Evolutionary conservation across 1,139 yeast genomes (phyloP).

Genomic region (Taphrina populina): DNA sequence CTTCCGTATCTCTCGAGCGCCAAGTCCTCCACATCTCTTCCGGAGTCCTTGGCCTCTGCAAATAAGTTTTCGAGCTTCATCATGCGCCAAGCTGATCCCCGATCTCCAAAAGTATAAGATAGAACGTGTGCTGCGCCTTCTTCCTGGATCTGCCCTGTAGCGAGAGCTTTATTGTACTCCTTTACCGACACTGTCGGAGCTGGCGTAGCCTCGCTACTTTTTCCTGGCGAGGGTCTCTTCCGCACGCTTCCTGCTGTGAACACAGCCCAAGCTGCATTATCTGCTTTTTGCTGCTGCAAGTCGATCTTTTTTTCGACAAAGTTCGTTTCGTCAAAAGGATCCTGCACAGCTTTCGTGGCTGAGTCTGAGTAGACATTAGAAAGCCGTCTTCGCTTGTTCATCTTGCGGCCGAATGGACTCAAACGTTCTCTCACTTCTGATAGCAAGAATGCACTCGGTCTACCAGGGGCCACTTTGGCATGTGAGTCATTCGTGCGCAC

Average conservation of each 20-base stretch:
- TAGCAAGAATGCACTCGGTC: too few relatives aligned
- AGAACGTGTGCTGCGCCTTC: not conserved
- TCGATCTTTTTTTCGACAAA: conserved; percentile 20
- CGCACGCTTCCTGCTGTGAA: conserved; percentile 4
- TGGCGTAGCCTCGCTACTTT: not conserved
- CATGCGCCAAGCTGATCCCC: conserved; percentile 47
- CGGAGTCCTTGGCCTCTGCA: conserved; percentile 38
- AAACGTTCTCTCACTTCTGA: too few relatives aligned
- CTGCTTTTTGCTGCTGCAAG: not conserved
- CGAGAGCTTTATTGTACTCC: not conserved
- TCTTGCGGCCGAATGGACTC: not conserved
- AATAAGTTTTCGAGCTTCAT: conserved; percentile 42
- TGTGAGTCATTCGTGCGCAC: too few relatives aligned
- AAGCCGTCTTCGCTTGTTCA: not conserved
- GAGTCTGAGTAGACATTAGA: not conserved
- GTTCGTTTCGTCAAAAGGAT: conserved; percentile 27
- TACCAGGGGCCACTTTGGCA: too few relatives aligned
- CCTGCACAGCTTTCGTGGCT: too few relatives aligned
- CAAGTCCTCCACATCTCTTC: conserved; percentile 40
- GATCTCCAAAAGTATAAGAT: conserved; percentile 43
- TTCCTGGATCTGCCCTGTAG: not conserved
- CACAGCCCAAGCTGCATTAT: conserved; percentile 9
- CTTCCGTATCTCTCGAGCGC: conserved; percentile 43
- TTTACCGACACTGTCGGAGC: not conserved
- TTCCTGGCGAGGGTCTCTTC: not conserved